Conservation (phyloP, 176 grass and related monocot species). For the Pharus latifolius region DNA sequence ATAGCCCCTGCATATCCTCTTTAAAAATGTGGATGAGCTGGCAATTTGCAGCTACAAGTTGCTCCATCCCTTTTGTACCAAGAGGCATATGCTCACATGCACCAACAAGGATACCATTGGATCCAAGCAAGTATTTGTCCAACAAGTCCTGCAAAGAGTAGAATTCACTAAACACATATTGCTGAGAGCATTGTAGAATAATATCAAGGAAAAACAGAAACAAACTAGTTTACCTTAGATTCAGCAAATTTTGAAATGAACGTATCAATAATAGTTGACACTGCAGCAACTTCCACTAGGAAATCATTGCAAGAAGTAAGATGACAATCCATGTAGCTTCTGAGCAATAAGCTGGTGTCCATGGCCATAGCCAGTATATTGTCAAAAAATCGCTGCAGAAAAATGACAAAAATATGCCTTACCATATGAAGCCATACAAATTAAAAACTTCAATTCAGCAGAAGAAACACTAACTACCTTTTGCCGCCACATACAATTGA, state of each 20-base stretch:
- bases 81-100: conserved; percentile 36
- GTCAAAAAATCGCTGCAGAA: conserved; percentile 61
- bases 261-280: conserved; percentile 50
- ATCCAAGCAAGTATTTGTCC: conserved; percentile 54
- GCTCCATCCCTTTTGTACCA: conserved; percentile 58
- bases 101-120: conserved; percentile 27
- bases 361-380: conserved; percentile 50
- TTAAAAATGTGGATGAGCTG: conserved; percentile 42
- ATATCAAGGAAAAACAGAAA: not conserved
- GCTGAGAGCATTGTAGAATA: not conserved
- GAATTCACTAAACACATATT: not conserved
- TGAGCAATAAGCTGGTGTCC: conserved; percentile 61
- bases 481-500: conserved; percentile 73
- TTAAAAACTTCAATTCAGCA: not conserved
- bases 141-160: conserved; percentile 54
- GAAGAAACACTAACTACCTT: conserved; percentile 58
- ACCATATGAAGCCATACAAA: not conserved
- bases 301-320: conserved; percentile 33
- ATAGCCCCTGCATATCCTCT: conserved; percentile 30
- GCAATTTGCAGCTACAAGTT: conserved; percentile 46
- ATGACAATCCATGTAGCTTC: conserved; percentile 58
- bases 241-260: conserved; percentile 51
- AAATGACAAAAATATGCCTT: not conserved
- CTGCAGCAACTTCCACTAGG: conserved; percentile 24
- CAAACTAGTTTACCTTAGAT: conserved; percentile 62